Evolutionary conservation across 306 rosid species (phyloP).

Genomic region (Quercus alba): DNA sequence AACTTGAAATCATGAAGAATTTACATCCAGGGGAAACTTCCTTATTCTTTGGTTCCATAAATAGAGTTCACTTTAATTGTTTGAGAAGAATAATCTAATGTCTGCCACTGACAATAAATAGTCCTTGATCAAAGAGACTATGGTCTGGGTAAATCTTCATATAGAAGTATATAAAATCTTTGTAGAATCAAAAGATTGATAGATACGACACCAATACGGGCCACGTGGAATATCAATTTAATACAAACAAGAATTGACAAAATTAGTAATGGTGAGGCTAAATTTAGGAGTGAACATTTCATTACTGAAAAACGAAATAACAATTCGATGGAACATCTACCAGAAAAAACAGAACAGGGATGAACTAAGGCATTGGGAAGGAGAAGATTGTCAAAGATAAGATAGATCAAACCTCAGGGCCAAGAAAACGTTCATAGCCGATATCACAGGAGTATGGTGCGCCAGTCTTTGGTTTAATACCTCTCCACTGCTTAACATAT

Average conservation of each 20-base stretch:
- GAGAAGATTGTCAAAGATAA: conserved; percentile 9
- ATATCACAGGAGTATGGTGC: conserved; percentile 98
- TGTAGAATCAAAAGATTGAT: neutral
- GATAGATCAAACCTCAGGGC: conserved; percentile 80
- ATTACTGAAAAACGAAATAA: neutral
- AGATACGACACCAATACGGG: neutral
- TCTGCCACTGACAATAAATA: neutral
- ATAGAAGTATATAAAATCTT: neutral
- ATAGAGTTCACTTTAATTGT: neutral
- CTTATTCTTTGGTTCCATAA: conserved; percentile 7
- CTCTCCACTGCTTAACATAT: conserved; percentile 92
- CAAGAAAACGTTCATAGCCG: conserved; percentile 98
- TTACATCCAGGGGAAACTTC: conserved; percentile 18
- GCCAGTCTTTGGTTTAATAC: conserved; percentile 96
- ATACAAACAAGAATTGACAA: neutral
- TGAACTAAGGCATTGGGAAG: neutral
- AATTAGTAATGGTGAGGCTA: neutral
- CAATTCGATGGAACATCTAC: neutral
- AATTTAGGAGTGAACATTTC: neutral
- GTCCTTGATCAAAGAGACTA: neutral
- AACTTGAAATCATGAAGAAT: neutral
- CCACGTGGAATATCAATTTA: neutral
- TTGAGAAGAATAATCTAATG: neutral
- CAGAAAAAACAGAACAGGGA: neutral
- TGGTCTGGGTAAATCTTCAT: neutral